These are phyloP conservation scores for Cronartium quercuum DNA, from an alignment of 1,284 basidiomycete species.

Conservation along the genomic window DNA sequence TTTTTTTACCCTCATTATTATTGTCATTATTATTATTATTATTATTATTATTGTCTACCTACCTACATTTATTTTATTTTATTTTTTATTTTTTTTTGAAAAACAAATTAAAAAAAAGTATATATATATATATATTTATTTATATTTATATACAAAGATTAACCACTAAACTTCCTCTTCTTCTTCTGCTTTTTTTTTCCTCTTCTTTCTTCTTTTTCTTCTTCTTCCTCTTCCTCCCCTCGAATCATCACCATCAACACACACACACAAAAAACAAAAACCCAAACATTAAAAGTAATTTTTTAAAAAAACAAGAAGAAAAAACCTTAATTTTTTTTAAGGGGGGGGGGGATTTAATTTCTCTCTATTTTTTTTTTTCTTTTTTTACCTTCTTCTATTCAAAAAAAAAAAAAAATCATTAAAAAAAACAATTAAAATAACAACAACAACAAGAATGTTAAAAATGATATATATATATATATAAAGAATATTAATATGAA, in stretches of 20 bases:
- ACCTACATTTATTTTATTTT: neutral
- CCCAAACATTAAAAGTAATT: neutral
- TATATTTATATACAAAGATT: neutral
- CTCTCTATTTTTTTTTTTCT: neutral
- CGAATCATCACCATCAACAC: neutral
- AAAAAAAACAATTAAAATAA: neutral
- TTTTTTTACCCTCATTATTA: neutral
- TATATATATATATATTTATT: neutral
- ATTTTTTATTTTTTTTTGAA: neutral
- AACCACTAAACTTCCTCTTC: neutral
- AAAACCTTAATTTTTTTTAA: too few relatives aligned
- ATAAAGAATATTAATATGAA: neutral
- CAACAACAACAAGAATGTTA: neutral
- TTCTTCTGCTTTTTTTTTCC: too few relatives aligned
- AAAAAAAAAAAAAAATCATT: too few relatives aligned
- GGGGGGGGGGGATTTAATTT: too few relatives aligned
- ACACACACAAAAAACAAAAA: too few relatives aligned
- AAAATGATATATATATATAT: neutral
- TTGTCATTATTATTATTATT: neutral
- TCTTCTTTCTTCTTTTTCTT: neutral
- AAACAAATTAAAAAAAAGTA: neutral
- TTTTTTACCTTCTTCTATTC: neutral
- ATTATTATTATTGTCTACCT: neutral
- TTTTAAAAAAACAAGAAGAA: neutral
- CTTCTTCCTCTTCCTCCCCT: too few relatives aligned